These are phyloP conservation scores for Rhodomyrtus psidioides DNA, from an alignment of 441 rosid genomes.

Conservation along the genomic window DNA sequence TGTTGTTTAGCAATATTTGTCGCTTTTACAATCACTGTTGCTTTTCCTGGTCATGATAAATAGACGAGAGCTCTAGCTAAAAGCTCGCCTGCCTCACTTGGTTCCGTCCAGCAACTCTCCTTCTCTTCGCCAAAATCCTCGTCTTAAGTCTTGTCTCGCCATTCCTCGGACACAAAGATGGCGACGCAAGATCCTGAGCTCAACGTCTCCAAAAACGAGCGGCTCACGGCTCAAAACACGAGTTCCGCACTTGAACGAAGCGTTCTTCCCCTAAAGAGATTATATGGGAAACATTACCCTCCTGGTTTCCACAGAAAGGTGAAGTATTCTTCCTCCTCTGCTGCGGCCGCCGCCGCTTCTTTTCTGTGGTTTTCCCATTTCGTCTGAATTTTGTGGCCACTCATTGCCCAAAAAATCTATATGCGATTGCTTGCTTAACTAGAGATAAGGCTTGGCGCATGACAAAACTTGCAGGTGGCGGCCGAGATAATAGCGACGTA, in stretches of 20 bases:
- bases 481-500: conserved; percentile 55
- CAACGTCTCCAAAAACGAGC: background rate
- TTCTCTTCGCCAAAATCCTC: background rate
- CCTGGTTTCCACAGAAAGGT: conserved; percentile 39
- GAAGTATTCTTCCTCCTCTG: background rate
- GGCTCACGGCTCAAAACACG: conserved; percentile 10
- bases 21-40: too few species aligned
- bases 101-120: background rate
- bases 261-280: background rate
- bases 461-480: conserved; percentile 23
- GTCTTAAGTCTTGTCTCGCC: background rate
- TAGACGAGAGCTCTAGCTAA: background rate
- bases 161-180: conserved; percentile 8
- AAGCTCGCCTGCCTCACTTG: background rate
- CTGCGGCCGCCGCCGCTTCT: background rate
- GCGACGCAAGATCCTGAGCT: conserved; percentile 10
- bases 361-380: background rate
- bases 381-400: background rate
- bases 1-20: background rate
- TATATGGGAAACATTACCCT: conserved; percentile 21
- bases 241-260: background rate
- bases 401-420: background rate
- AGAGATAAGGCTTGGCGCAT: background rate
- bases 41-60: background rate
- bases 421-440: background rate